These are phyloP conservation scores for Blastomyces parvus DNA, from an alignment of 2,329 filamentous ascomycete species.

Conservation along the genomic window DNA sequence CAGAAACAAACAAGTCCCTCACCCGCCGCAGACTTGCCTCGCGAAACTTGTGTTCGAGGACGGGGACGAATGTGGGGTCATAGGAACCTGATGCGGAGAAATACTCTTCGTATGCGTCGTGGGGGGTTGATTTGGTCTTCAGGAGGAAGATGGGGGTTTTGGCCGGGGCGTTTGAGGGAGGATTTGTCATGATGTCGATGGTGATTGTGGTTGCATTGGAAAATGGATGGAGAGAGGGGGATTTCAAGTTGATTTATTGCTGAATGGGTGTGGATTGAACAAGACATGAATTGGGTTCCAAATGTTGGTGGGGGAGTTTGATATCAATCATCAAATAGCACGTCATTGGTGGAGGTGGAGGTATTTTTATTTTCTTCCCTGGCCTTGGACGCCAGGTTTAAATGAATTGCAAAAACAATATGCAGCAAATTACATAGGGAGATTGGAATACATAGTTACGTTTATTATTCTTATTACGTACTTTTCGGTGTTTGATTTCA, in stretches of 20 bases:
- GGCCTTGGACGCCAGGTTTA: not conserved
- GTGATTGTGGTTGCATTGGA: not conserved
- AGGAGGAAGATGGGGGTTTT: slow-evolving; percentile 37
- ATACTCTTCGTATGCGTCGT: slow-evolving; percentile 39
- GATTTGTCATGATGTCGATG: not conserved
- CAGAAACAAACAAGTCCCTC: slow-evolving; percentile 28
- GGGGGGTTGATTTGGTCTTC: slow-evolving; percentile 39
- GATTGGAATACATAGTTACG: not conserved
- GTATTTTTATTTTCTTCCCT: not conserved
- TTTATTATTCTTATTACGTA: not conserved
- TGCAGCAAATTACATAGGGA: not conserved
- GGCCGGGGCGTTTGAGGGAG: not conserved
- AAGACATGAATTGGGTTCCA: not conserved
- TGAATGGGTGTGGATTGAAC: not conserved
- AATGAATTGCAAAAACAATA: not conserved
- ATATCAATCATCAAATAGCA: not conserved
- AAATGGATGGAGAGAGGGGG: not conserved
- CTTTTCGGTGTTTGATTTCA: not conserved
- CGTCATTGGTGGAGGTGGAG: not conserved
- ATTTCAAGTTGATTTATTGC: not conserved
- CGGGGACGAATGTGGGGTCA: slow-evolving; percentile 36
- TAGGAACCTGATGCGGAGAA: slow-evolving; percentile 27
- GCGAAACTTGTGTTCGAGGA: slow-evolving; percentile 38
- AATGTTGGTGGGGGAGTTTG: not conserved
- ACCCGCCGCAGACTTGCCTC: slow-evolving; percentile 27